phyloP scores from a whole-genome alignment of 2,329 filamentous ascomycete species.

The Neonectria hederae region DNA sequence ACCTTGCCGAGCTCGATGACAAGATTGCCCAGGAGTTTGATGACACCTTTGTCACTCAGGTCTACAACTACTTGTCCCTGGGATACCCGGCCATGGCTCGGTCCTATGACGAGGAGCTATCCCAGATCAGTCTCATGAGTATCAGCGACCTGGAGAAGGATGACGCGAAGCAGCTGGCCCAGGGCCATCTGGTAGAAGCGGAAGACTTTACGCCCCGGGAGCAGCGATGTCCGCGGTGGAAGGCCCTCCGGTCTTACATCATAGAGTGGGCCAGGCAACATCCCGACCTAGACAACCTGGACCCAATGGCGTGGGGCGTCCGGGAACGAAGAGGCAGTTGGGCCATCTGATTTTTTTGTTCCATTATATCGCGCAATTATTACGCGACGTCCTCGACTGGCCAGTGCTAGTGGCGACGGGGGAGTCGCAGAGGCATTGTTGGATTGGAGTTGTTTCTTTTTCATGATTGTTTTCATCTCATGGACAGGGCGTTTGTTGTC shows the following conservation, averaged over 20 bases:
- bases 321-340: constrained; percentile 75
- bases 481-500: constrained; percentile 10
- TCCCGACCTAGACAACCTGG: constrained; percentile 72
- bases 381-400: not conserved
- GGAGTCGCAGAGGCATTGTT: constrained; percentile 8
- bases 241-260: constrained; percentile 83
- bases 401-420: not conserved
- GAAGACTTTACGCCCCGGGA: constrained; percentile 56
- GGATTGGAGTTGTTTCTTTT: constrained; percentile 3
- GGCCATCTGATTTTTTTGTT: constrained; percentile 63
- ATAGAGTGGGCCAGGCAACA: constrained; percentile 91
- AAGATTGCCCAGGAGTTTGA: constrained; percentile 74
- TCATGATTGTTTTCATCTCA: not conserved
- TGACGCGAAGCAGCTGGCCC: constrained; percentile 69
- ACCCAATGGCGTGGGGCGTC: constrained; percentile 73
- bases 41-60: constrained; percentile 89
- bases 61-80: constrained; percentile 95
- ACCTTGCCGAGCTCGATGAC: constrained; percentile 59
- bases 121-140: constrained; percentile 78
- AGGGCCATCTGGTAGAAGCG: constrained; percentile 76
- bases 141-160: constrained; percentile 75
- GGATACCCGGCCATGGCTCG: constrained; percentile 89
- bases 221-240: constrained; percentile 77
- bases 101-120: constrained; percentile 84
- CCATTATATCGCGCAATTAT: not conserved